Percentiles rank a stretch among this genome's conserved stretches.
These are phyloP conservation scores for Pythium myriotylum DNA, from an alignment of 352 stramenopile genomes.

Conservation along the genomic window DNA sequence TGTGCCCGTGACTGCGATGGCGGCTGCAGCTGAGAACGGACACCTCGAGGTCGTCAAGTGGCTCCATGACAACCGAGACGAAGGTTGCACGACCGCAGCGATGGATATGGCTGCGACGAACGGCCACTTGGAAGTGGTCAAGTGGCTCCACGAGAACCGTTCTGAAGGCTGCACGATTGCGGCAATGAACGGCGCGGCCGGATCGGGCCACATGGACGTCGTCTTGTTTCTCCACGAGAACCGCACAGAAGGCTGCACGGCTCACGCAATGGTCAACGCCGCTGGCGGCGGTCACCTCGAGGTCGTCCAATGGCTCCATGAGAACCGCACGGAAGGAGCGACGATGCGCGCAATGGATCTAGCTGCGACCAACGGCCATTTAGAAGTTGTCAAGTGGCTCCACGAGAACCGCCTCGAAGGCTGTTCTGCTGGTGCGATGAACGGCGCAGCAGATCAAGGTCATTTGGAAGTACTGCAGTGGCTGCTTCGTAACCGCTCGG, in stretches of 20 bases:
- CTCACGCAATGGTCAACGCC: slow-evolving; percentile 49
- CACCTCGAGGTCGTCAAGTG: slow-evolving; percentile 36
- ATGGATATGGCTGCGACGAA: slow-evolving; percentile 44
- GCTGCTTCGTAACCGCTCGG: slow-evolving; percentile 40
- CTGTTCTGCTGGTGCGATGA: slow-evolving; percentile 46
- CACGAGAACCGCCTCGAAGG: slow-evolving; percentile 34
- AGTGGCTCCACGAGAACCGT: slow-evolving; percentile 44
- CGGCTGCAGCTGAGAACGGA: slow-evolving; percentile 39
- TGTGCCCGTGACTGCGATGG: slow-evolving; percentile 20
- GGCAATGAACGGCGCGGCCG: slow-evolving; percentile 47
- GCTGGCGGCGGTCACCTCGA: slow-evolving; percentile 49
- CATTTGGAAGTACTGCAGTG: slow-evolving; percentile 55
- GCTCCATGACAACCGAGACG: slow-evolving; percentile 34
- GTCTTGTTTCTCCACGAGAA: slow-evolving; percentile 43
- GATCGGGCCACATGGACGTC: slow-evolving; percentile 36
- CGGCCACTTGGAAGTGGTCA: slow-evolving; percentile 38
- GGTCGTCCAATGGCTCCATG: slow-evolving; percentile 48
- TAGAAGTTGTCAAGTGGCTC: slow-evolving; percentile 48
- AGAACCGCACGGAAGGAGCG: slow-evolving; percentile 40
- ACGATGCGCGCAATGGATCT: slow-evolving; percentile 49
- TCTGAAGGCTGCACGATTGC: slow-evolving; percentile 38
- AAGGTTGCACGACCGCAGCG: slow-evolving; percentile 36
- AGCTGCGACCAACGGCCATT: slow-evolving; percentile 51
- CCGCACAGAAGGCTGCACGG: slow-evolving; percentile 40
- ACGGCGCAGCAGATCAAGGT: slow-evolving; percentile 42